A percentile compares a stretch with the other conserved stretches of the same genome.
Evolutionary conservation across 495 filamentous ascomycete genomes (phyloP).

Genomic region (Physcia stellaris): DNA sequence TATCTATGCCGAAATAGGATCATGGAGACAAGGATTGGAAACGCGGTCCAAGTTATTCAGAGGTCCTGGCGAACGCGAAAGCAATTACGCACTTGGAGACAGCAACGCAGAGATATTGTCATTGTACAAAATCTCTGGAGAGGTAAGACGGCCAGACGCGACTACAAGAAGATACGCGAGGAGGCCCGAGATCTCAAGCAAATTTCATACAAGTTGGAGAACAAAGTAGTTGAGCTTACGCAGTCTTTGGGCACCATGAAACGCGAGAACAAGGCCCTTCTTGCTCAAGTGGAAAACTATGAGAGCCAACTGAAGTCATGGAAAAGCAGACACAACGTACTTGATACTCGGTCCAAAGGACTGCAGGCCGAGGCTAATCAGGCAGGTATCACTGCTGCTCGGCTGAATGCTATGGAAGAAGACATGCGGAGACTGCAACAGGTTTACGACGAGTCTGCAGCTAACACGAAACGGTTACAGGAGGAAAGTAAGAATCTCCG

Average conservation of each 20-base stretch:
- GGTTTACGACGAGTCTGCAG: constrained; percentile 70
- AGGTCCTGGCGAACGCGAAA: constrained; percentile 72
- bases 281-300: constrained; percentile 87
- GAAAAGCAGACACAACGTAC: constrained; percentile 79
- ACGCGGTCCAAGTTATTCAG: constrained; percentile 84
- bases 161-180: constrained; percentile 81
- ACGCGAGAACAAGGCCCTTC: constrained; percentile 77
- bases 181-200: constrained; percentile 96
- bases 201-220: constrained; percentile 97
- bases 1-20: constrained; percentile 78
- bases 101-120: constrained; percentile 76
- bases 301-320: constrained; percentile 90
- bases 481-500: constrained; percentile 76
- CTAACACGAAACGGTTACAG: constrained; percentile 83
- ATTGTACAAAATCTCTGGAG: constrained; percentile 92
- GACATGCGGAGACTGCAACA: constrained; percentile 88
- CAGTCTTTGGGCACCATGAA: constrained; percentile 87
- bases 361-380: constrained; percentile 94
- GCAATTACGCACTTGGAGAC: constrained; percentile 69
- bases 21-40: constrained; percentile 83
- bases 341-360: constrained; percentile 83
- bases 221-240: constrained; percentile 97
- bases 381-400: constrained; percentile 85
- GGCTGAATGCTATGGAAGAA: constrained; percentile 74
- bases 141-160: constrained; percentile 63